Conservation (phyloP, 2,329 filamentous ascomycete genomes). For the Talaromyces amestolkiae region DNA sequence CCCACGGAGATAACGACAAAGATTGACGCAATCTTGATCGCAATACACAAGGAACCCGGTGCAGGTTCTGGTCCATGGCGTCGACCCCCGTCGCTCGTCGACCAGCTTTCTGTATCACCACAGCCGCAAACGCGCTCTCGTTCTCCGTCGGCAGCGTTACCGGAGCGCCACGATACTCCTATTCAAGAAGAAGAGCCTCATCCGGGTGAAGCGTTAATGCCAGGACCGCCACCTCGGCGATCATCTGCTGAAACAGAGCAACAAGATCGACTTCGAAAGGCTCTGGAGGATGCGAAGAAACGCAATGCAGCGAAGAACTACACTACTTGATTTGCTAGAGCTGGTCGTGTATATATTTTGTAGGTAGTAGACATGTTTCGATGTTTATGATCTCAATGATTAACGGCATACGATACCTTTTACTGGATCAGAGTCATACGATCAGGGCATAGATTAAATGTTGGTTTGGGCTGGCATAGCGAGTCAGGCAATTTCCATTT, state of each 20-base stretch:
- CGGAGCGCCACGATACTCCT: background rate
- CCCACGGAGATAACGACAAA: slow-evolving; percentile 37
- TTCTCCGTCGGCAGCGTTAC: background rate
- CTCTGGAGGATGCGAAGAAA: slow-evolving; percentile 55
- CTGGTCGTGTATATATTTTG: background rate
- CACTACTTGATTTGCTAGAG: slow-evolving; percentile 17
- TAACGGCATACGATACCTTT: slow-evolving; percentile 3
- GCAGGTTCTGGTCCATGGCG: slow-evolving; percentile 22
- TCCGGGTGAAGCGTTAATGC: slow-evolving; percentile 19
- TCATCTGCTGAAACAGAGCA: slow-evolving; percentile 40
- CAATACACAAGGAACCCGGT: slow-evolving; percentile 33
- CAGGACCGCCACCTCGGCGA: slow-evolving; percentile 27
- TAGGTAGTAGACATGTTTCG: background rate
- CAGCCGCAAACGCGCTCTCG: slow-evolving; percentile 5
- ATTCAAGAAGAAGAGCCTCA: slow-evolving; percentile 12
- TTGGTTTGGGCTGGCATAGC: background rate
- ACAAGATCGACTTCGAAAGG: slow-evolving; percentile 48
- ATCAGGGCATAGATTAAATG: background rate
- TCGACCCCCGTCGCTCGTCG: slow-evolving; percentile 19
- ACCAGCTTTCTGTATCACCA: slow-evolving; percentile 5
- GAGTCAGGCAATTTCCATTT: background rate
- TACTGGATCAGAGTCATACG: background rate
- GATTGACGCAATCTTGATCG: slow-evolving; percentile 40
- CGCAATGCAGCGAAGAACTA: slow-evolving; percentile 46
- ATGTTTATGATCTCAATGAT: background rate